phyloP scores from a whole-genome alignment of 192 early-diverging fungal species.

The Radiomyces spectabilis region DNA sequence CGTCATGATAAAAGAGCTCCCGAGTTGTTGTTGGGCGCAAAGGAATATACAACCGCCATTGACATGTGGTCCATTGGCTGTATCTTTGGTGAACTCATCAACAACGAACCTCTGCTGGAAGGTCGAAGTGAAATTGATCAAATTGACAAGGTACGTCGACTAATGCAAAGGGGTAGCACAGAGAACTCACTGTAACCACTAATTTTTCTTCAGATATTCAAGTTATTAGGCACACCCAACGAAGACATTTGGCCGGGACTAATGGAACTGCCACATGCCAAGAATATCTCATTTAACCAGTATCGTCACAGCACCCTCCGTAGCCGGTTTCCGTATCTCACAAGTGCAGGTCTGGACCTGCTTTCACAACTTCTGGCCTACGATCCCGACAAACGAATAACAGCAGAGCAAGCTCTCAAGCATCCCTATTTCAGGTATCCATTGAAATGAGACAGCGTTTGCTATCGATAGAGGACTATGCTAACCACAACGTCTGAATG shows the following conservation, averaged over 20 bases:
- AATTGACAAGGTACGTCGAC: constrained; percentile 44
- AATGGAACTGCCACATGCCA: constrained; percentile 52
- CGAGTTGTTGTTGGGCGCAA: constrained; percentile 51
- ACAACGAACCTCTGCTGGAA: constrained; percentile 74
- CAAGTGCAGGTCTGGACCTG: constrained; percentile 75
- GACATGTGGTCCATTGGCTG: constrained; percentile 95
- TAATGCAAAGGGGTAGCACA: not conserved
- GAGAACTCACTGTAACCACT: not conserved
- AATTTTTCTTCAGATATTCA: constrained; percentile 59
- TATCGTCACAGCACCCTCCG: constrained; percentile 47
- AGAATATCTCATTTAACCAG: constrained; percentile 65
- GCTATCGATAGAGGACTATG: not conserved
- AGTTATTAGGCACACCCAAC: constrained; percentile 80
- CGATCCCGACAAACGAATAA: constrained; percentile 82
- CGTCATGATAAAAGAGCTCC: no score
- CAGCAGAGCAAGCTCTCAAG: constrained; percentile 80
- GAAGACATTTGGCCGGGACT: constrained; percentile 73
- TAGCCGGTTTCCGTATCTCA: constrained; percentile 46
- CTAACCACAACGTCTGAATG: not conserved
- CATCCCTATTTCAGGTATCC: constrained; percentile 88
- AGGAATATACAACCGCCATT: constrained; percentile 57
- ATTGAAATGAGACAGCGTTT: constrained; percentile 11
- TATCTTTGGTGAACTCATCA: constrained; percentile 92
- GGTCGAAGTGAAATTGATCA: constrained; percentile 80
- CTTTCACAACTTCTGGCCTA: constrained; percentile 67